Base-by-base conservation (phyloP, 2,329 filamentous ascomycete species). In the Colletotrichum spaethianum region DNA sequence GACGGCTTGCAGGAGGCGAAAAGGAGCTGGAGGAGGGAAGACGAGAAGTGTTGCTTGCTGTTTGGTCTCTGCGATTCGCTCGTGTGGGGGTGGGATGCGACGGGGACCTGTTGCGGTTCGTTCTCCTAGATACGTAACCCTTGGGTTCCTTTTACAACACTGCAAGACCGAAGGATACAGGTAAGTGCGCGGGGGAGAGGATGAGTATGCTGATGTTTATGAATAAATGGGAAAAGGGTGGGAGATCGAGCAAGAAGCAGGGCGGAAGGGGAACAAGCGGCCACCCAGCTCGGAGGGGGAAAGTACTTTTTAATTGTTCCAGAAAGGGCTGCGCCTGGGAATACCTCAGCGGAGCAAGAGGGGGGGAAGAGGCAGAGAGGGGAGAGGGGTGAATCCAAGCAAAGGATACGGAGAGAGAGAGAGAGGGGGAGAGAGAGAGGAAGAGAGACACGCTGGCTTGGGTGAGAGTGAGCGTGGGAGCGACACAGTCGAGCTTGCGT, bases 261-360 rank as follows among this genome's bases (percentile, higher is more conserved):
- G 20, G 14, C n/a, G 52, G 26, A 8, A 26, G 14, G 31, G 14
- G 44, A 20, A 46, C 38, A 46, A 28, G 38, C 8, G 14, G 4
- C 18, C 2, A 18, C 5, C 44, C 20, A 50, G 53, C 23, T 20
- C 28, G 38, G 59, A 64, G 59, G 65, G 69, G 59, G 36, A 50
- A 72, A 70, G 70, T 70, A 50, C 52, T 33, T 72, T 72, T 72
- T 52, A 72, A 69, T 72, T 33, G 60, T 63, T 72, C 65, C 69
- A 48, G 52, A 63, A 60, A 63, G 44, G 63, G 63, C 52, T 65
- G 52, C 59, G 40, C 36, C 67, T 66, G 11, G 63, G 33, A 56
- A 65, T 64, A 63, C 67, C 61, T 44, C n/a, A 46, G 65, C 38
- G 50, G 50, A 65, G 55, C 33, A 44, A 33, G 48, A 65, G 40